phyloP scores from a whole-genome alignment of 805 yeast genomes.

The Komagataella phaffii region DNA sequence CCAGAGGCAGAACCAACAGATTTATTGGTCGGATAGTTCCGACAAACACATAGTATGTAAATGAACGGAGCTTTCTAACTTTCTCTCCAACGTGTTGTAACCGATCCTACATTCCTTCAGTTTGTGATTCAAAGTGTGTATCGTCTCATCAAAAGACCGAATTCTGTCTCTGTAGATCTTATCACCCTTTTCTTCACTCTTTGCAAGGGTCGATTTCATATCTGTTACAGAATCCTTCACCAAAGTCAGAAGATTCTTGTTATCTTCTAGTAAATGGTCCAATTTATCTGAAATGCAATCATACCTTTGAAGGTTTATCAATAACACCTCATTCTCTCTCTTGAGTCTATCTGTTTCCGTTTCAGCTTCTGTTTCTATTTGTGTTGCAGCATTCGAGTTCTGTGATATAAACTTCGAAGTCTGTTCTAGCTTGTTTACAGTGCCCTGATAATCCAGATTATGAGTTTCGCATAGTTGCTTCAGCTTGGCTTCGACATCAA shows the following conservation, averaged over 20 bases:
- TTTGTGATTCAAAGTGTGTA: not conserved
- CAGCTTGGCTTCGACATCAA: not conserved
- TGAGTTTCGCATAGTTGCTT: not conserved
- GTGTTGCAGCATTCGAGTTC: not conserved
- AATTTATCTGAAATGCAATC: slow-evolving; percentile 15
- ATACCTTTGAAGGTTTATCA: slow-evolving; percentile 19
- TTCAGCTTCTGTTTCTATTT: slow-evolving; percentile 3
- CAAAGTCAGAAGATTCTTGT: slow-evolving; percentile 13
- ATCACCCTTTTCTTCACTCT: not conserved
- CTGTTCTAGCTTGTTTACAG: slow-evolving; percentile 3
- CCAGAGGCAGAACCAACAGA: slow-evolving; percentile 1
- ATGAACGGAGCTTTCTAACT: not conserved
- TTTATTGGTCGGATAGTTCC: not conserved
- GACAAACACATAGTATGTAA: not conserved
- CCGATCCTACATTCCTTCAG: not conserved
- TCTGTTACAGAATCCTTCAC: slow-evolving; percentile 3
- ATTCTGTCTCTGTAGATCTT: not conserved
- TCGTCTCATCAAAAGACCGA: not conserved
- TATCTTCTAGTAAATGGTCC: slow-evolving; percentile 13
- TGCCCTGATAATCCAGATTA: slow-evolving; percentile 2
- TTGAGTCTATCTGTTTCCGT: slow-evolving; percentile 9
- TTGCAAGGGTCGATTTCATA: not conserved
- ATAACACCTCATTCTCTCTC: slow-evolving; percentile 12
- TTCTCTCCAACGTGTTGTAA: not conserved
- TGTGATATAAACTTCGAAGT: too few relatives aligned